Percentiles rank a stretch among this genome's conserved stretches.
Conservation (phyloP, 2,329 filamentous ascomycete species). For the Grosmannia clavigera region DNA sequence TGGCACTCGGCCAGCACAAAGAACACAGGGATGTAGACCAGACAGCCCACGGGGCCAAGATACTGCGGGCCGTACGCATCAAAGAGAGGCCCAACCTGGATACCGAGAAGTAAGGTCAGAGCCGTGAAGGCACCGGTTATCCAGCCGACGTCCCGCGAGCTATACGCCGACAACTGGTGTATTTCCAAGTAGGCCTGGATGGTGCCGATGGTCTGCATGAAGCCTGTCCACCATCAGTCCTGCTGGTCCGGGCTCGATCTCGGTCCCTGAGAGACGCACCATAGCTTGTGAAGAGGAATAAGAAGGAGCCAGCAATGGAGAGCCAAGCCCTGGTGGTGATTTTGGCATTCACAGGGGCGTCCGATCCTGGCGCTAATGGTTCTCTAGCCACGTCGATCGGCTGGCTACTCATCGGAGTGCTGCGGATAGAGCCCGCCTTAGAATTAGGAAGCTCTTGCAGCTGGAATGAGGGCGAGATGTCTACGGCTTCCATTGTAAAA, state of each 20-base stretch:
- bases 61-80: slow-evolving; percentile 32
- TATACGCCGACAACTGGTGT: slow-evolving; percentile 30
- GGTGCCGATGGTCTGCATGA: slow-evolving; percentile 34
- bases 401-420: neutral
- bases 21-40: slow-evolving; percentile 25
- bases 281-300: slow-evolving; percentile 7
- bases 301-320: slow-evolving; percentile 6
- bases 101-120: slow-evolving; percentile 28
- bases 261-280: neutral
- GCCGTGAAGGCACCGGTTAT: slow-evolving; percentile 34
- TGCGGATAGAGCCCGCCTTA: neutral
- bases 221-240: slow-evolving; percentile 18
- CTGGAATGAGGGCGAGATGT: neutral
- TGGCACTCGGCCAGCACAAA: slow-evolving; percentile 33
- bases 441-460: neutral
- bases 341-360: neutral
- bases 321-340: slow-evolving; percentile 5
- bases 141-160: slow-evolving; percentile 33
- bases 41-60: slow-evolving; percentile 24
- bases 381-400: neutral
- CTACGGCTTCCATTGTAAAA: neutral
- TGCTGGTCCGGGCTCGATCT: too few species aligned
- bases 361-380: neutral
- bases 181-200: slow-evolving; percentile 32
- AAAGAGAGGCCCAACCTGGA: slow-evolving; percentile 35